A percentile compares a stretch with the other conserved stretches of the same genome.
phyloP scores from a whole-genome alignment of 306 rosid genomes.

The Adenanthera pavonina region DNA sequence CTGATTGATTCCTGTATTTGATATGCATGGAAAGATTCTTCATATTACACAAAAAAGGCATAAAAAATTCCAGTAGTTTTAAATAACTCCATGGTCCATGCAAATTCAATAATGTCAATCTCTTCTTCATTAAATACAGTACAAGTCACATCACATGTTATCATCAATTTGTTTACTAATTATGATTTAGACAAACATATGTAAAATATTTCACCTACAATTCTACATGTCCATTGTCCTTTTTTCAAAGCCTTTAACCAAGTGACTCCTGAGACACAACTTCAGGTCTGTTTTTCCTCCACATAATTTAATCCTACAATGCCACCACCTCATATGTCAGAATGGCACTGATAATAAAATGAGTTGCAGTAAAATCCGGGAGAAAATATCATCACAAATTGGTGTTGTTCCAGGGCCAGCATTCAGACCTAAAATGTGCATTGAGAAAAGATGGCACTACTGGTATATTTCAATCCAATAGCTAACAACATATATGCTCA shows the following conservation, averaged over 20 bases:
- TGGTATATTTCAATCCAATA: slow-evolving; percentile 3
- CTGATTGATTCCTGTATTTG: slow-evolving; percentile 87
- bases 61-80: slow-evolving; percentile 27
- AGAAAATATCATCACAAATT: slow-evolving; percentile 17
- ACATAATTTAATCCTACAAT: background rate
- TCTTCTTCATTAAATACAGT: slow-evolving; percentile 14
- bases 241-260: slow-evolving; percentile 22
- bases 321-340: slow-evolving; percentile 12
- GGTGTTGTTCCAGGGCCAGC: slow-evolving; percentile 6
- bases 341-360: slow-evolving; percentile 22
- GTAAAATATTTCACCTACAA: slow-evolving; percentile 21
- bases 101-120: slow-evolving; percentile 20
- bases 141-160: slow-evolving; percentile 27
- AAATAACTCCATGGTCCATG: slow-evolving; percentile 21
- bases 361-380: background rate
- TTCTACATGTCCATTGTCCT: slow-evolving; percentile 1
- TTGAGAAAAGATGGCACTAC: slow-evolving; percentile 1
- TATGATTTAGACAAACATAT: slow-evolving; percentile 23
- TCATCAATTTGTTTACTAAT: slow-evolving; percentile 20
- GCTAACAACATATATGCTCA: no score
- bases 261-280: background rate
- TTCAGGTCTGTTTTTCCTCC: slow-evolving; percentile 8
- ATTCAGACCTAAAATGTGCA: slow-evolving; percentile 10
- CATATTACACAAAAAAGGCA: slow-evolving; percentile 14
- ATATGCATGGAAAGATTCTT: slow-evolving; percentile 38